phyloP scores from a whole-genome alignment of 495 filamentous ascomycete species.

The Neurospora sp. region DNA sequence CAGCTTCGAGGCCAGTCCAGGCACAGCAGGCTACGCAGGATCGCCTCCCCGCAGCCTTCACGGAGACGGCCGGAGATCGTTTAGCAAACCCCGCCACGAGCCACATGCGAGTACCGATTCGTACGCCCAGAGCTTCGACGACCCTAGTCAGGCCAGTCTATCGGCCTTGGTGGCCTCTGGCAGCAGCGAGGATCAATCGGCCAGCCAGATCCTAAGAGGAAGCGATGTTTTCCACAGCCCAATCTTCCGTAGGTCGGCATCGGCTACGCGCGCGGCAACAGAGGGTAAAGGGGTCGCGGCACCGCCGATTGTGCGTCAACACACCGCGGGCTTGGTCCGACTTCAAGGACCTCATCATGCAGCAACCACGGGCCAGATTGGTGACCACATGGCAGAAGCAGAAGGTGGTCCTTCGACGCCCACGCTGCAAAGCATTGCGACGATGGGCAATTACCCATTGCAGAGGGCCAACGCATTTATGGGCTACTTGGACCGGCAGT shows the following conservation, averaged over 20 bases:
- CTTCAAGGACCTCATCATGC: constrained; percentile 12
- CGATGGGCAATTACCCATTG: constrained; percentile 68
- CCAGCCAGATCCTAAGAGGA: constrained; percentile 77
- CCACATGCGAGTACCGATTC: constrained; percentile 67
- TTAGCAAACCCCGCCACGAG: constrained; percentile 34
- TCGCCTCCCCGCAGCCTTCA: constrained; percentile 43
- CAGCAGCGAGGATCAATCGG: constrained; percentile 69
- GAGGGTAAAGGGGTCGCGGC: not conserved
- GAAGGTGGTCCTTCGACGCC: constrained; percentile 35
- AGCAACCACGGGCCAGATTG: constrained; percentile 27
- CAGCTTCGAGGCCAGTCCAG: constrained; percentile 39
- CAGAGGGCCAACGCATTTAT: constrained; percentile 81
- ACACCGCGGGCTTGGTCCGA: constrained; percentile 9
- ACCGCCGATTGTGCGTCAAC: constrained; percentile 1
- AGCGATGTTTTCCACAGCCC: constrained; percentile 89
- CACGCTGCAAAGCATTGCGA: constrained; percentile 60
- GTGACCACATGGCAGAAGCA: constrained; percentile 20
- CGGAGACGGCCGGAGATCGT: constrained; percentile 43
- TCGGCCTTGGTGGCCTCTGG: constrained; percentile 62
- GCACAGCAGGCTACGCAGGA: constrained; percentile 21
- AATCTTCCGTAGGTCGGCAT: constrained; percentile 45
- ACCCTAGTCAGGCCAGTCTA: constrained; percentile 43
- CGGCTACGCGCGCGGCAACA: constrained; percentile 21
- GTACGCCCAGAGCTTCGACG: constrained; percentile 62
- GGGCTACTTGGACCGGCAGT: constrained; percentile 64